Evolutionary conservation across 2,329 filamentous ascomycete genomes (phyloP), one percentile per base, ranked within the genome.

Genomic region (Immersiporthe knoxdaviesiana): DNA sequence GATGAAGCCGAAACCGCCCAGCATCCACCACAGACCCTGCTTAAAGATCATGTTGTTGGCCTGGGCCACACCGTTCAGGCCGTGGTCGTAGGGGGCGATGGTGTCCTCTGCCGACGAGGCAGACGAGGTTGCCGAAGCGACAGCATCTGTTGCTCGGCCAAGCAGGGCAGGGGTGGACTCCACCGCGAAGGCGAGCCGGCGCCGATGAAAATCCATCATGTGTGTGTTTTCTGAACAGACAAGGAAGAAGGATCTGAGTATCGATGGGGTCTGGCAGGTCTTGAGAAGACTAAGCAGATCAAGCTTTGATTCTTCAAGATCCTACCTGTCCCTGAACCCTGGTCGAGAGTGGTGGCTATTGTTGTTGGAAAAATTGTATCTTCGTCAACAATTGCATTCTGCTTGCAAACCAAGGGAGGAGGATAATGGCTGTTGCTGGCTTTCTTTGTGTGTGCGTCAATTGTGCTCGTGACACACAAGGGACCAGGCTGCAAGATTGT

Each of bases 41-140:
- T 82, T 85, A 75, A 89, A 87, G 16, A 87, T 73, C 72, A 87
- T 77, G 76, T 91, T 90, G 73, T 84, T 80, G 1, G 79, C 73
- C 75, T 90, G 87, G 74, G 89, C 85, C 72, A 91, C 88, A 67
- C 88, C 88, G 74, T 84, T 85, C 71, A 91, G 82, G 61, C 81
- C 82, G 41, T 83, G 84, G 73, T 84, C 82, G 76, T 84, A 91
- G 24, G 85, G 84, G 18, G 84, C 82, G 69, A 90, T 85, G 27
- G 85, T 87, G 27, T 82, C 80, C 56, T 79, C 81, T 30, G 82
- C 76, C 62, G 78, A 75, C 72, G 77, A 74, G 70, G 76, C 75
- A 41, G 63, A 54, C 8, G 59, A 62, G 50, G 63, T 63, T 50
- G 67, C 47, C 44, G 69, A 58, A 21, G 66, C 61, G 18, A 41